phyloP scores from a whole-genome alignment of 116 monocot species.

The Trichopus zeylanicus region DNA sequence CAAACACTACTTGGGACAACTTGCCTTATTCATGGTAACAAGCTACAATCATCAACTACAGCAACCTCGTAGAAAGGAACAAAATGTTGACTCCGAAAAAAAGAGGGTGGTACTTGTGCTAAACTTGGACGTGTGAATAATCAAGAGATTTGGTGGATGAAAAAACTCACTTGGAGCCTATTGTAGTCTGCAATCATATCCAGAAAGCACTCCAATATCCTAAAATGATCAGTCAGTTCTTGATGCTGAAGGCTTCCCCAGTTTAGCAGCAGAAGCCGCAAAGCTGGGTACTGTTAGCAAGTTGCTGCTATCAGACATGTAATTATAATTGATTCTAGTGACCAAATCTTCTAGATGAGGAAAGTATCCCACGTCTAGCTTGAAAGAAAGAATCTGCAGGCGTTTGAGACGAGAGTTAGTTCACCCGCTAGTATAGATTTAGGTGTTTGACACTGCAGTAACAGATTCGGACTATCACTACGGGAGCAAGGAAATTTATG shows the following conservation, averaged over 20 bases:
- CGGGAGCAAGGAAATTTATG: too few species aligned
- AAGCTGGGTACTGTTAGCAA: constrained; percentile 54
- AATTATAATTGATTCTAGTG: constrained; percentile 80
- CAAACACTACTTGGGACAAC: too few species aligned
- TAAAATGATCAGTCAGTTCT: constrained; percentile 16
- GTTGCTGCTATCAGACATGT: constrained; percentile 84
- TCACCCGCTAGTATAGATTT: not conserved
- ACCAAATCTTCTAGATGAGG: constrained; percentile 93
- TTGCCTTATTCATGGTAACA: too few species aligned
- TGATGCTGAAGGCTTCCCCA: constrained; percentile 25
- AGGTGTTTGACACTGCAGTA: too few species aligned
- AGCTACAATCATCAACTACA: too few species aligned
- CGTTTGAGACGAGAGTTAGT: not conserved
- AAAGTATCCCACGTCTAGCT: constrained; percentile 94
- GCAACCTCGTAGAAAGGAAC: too few species aligned
- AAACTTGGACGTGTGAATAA: not conserved
- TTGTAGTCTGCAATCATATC: too few species aligned
- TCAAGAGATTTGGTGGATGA: not conserved
- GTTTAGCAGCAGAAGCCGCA: constrained; percentile 24
- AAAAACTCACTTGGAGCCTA: not conserved
- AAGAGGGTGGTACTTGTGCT: too few species aligned
- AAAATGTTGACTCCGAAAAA: too few species aligned
- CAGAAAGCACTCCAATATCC: too few species aligned
- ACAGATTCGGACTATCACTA: not conserved
- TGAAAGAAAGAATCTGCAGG: constrained; percentile 89